Conservation (phyloP, 2,329 filamentous ascomycete species). For the Fusarium tanahbumbuense region DNA sequence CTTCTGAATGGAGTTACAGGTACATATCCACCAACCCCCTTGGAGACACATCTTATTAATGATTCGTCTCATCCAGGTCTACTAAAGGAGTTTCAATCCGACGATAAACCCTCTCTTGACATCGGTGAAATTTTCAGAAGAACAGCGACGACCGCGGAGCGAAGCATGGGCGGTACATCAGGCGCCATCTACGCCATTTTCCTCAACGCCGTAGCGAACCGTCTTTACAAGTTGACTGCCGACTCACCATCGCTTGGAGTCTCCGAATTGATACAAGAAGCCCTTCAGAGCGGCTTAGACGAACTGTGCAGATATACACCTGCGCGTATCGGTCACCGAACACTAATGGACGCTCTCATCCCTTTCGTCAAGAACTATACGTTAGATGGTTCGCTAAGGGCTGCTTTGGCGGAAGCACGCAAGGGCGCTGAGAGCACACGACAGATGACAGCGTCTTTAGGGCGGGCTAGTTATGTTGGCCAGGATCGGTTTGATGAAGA, state of each 20-base stretch:
- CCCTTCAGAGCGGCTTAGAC: conserved; percentile 57
- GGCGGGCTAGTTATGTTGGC: conserved; percentile 75
- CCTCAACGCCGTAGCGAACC: conserved; percentile 55
- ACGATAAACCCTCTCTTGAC: not conserved
- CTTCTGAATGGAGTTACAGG: not conserved
- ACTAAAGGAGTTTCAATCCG: not conserved
- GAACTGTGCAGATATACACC: conserved; percentile 65
- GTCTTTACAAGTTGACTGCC: conserved; percentile 57
- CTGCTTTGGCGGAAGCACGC: conserved; percentile 70
- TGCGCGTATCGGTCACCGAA: conserved; percentile 66
- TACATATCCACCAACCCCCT: not conserved
- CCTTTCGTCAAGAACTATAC: conserved; percentile 67
- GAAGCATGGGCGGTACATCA: conserved; percentile 59
- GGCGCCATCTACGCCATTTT: conserved; percentile 66
- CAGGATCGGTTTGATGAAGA: conserved; percentile 62
- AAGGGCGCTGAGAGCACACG: conserved; percentile 63
- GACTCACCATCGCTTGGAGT: not conserved
- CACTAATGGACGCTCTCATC: conserved; percentile 68
- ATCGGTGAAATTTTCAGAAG: not conserved
- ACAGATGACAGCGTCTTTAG: conserved; percentile 70
- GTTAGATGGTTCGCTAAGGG: conserved; percentile 62
- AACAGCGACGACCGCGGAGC: not conserved
- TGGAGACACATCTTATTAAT: conserved; percentile 51
- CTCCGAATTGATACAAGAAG: conserved; percentile 24
- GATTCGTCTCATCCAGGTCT: not conserved